Conservation (phyloP, 2,329 filamentous ascomycete species). For the Neoarthrinium moseri region DNA sequence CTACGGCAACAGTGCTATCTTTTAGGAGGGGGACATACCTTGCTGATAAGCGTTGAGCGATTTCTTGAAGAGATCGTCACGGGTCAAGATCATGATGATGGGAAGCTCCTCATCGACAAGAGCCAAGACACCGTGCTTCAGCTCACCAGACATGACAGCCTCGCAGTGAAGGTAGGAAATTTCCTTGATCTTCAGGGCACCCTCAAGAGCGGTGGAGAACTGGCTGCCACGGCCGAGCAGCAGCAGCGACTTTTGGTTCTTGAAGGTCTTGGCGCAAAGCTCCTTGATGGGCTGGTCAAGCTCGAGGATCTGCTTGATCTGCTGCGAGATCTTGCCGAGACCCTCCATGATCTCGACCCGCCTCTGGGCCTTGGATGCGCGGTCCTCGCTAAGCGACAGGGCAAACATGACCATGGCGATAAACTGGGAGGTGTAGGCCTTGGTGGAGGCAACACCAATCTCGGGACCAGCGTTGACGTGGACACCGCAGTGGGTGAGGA, state of each 20-base stretch:
- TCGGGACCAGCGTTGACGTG: conserved; percentile 99
- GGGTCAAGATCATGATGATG: conserved; percentile 99
- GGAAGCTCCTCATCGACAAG: conserved; percentile 97
- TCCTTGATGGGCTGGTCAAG: conserved; percentile 94
- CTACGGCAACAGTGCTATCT: background rate
- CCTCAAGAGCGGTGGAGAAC: conserved; percentile 95
- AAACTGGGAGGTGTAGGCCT: conserved; percentile 99
- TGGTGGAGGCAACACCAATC: conserved; percentile 98
- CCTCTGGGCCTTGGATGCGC: conserved; percentile 87
- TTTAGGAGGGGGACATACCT: conserved; percentile 50
- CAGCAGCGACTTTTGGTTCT: conserved; percentile 94
- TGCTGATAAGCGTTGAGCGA: conserved; percentile 99
- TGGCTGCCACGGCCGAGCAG: conserved; percentile 93
- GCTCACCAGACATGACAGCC: conserved; percentile 98
- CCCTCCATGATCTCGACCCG: conserved; percentile 97
- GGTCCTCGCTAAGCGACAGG: conserved; percentile 91
- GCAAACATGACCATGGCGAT: conserved; percentile 99
- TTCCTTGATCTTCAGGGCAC: conserved; percentile 99
- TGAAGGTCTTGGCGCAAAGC: conserved; percentile 87
- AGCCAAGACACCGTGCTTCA: conserved; percentile 97
- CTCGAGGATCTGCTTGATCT: conserved; percentile 89
- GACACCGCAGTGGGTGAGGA: conserved; percentile 98
- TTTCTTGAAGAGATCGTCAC: conserved; percentile 95
- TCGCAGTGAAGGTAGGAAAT: conserved; percentile 99
- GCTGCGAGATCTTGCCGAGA: conserved; percentile 79